These are phyloP conservation scores for Scheffersomyces coipomensis DNA, from an alignment of 805 yeast genomes.

Conservation along the genomic window DNA sequence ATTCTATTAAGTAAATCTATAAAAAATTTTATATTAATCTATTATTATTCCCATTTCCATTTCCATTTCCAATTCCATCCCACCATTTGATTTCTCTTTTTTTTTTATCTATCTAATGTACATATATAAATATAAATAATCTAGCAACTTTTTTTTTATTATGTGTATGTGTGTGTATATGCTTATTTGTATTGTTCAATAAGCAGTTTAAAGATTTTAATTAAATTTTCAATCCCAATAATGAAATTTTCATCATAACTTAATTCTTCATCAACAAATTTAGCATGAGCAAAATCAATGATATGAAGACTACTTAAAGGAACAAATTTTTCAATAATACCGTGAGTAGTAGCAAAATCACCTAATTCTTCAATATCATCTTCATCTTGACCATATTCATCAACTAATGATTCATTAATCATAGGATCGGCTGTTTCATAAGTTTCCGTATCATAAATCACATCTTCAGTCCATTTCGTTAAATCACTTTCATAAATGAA, in stretches of 20 bases:
- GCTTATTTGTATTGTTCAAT: slow-evolving; percentile 6
- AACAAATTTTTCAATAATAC: slow-evolving; percentile 19
- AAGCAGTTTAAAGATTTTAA: slow-evolving; percentile 38
- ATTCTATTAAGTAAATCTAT: too few relatives aligned
- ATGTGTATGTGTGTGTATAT: too few relatives aligned
- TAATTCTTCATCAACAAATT: slow-evolving; percentile 52
- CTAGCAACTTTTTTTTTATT: too few relatives aligned
- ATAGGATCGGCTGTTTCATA: slow-evolving; percentile 41
- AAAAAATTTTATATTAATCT: too few relatives aligned
- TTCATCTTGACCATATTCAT: slow-evolving; percentile 18
- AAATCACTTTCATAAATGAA: slow-evolving; percentile 72
- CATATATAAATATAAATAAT: too few relatives aligned
- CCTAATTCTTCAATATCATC: slow-evolving; percentile 29
- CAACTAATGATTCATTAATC: slow-evolving; percentile 11
- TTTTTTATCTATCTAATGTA: background rate
- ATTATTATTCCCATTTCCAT: background rate
- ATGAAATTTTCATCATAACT: slow-evolving; percentile 74
- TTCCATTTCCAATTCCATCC: background rate
- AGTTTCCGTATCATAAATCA: slow-evolving; percentile 19
- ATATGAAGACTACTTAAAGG: slow-evolving; percentile 60
- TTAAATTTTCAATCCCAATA: slow-evolving; percentile 65
- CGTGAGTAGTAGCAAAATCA: slow-evolving; percentile 18
- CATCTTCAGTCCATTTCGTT: slow-evolving; percentile 45
- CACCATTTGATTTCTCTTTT: background rate
- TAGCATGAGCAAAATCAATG: slow-evolving; percentile 92